Conservation (phyloP, 2,329 filamentous ascomycete genomes). For the Zasmidium cellare region DNA sequence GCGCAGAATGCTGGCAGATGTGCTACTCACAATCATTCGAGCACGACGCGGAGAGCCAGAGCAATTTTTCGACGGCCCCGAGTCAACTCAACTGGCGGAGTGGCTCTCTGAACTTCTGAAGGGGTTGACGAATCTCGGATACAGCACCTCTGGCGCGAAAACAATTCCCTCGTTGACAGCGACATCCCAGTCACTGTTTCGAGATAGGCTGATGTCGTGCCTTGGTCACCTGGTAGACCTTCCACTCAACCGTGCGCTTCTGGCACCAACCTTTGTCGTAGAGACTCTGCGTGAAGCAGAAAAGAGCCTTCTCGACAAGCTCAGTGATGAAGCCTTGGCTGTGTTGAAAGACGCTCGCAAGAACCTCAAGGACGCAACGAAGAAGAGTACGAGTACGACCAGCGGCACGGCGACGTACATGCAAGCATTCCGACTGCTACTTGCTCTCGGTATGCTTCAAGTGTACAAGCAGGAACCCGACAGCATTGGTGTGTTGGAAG, state of each 20-base stretch:
- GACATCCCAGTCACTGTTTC: constrained; percentile 52
- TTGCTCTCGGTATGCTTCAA: constrained; percentile 81
- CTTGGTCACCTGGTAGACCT: constrained; percentile 50
- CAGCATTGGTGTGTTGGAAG: constrained; percentile 76
- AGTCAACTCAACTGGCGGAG: constrained; percentile 19
- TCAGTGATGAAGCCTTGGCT: constrained; percentile 16
- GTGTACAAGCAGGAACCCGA: constrained; percentile 88
- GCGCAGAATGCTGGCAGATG: constrained; percentile 54
- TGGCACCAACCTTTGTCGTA: constrained; percentile 14
- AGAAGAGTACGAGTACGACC: constrained; percentile 14
- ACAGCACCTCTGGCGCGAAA: constrained; percentile 10
- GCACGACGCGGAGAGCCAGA: constrained; percentile 33
- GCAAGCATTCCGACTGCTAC: constrained; percentile 74
- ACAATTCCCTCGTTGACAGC: constrained; percentile 43
- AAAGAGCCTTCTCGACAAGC: constrained; percentile 9
- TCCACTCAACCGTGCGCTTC: constrained; percentile 25
- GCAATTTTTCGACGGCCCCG: constrained; percentile 29
- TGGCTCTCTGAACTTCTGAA: constrained; percentile 27
- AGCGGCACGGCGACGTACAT: constrained; percentile 23
- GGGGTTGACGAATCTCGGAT: constrained; percentile 30
- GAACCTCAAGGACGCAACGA: constrained; percentile 20
- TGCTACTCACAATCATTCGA: constrained; percentile 53
- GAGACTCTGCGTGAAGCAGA: constrained; percentile 19
- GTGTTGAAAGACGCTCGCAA: constrained; percentile 24
- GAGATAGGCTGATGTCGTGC: constrained; percentile 56